Evolutionary conservation across 1,139 yeast species (phyloP).

Genomic region (Kluyveromyces marxianus): DNA sequence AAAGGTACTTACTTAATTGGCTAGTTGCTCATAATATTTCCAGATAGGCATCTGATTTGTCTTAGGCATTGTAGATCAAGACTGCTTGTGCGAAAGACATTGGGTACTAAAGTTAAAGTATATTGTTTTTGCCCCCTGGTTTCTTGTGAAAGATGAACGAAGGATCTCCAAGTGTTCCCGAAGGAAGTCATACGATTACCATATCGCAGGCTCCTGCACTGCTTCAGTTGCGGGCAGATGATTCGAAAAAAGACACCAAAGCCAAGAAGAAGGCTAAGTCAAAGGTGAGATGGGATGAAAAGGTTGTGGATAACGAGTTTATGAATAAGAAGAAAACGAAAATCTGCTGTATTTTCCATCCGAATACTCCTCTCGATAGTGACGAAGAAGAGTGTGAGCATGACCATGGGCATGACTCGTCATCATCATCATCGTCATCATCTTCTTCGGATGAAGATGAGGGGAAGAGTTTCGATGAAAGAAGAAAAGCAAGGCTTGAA

Average conservation of each 20-base stretch:
- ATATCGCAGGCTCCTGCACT: constrained; percentile 15
- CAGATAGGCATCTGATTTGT: no score
- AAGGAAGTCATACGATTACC: constrained; percentile 19
- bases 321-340: constrained; percentile 83
- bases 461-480: constrained; percentile 21
- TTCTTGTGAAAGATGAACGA: not conserved
- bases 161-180: not conserved
- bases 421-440: constrained; percentile 25
- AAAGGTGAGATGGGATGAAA: constrained; percentile 75
- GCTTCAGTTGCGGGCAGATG: constrained; percentile 19
- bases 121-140: not conserved
- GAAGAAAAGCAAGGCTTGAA: constrained; percentile 28
- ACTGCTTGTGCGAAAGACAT: no score
- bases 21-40: not conserved
- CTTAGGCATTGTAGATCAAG: no score
- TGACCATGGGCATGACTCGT: constrained; percentile 14
- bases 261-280: constrained; percentile 25
- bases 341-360: constrained; percentile 93
- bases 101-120: not conserved
- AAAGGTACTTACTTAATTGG: not conserved
- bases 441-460: constrained; percentile 25
- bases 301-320: constrained; percentile 81
- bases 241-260: not conserved
- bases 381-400: constrained; percentile 36
- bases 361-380: constrained; percentile 65